Percentiles rank a stretch among this genome's conserved stretches.
Evolutionary conservation across 768 basidiomycete species (phyloP).

Genomic region (Guyanaporus albipodus): DNA sequence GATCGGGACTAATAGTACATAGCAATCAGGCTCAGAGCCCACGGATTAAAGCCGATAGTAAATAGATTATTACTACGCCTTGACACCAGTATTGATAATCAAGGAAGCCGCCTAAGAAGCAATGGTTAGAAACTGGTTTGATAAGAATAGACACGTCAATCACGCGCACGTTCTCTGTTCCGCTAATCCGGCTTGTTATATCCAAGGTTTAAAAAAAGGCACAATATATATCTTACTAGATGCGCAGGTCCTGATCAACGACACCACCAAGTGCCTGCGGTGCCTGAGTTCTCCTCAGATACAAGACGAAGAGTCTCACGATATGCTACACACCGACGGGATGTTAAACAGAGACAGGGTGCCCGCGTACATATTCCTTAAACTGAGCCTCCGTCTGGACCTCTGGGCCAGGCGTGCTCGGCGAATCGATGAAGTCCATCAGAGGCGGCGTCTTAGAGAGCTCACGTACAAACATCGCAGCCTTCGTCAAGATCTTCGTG

Average conservation of each 20-base stretch:
- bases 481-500: constrained; percentile 15
- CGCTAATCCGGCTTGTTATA: not conserved
- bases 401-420: constrained; percentile 20
- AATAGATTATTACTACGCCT: no score
- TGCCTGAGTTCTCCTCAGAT: constrained; percentile 9
- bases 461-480: constrained; percentile 8
- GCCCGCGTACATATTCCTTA: constrained; percentile 6
- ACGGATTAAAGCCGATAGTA: no score
- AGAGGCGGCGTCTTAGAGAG: constrained; percentile 16
- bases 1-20: no score
- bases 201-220: not conserved
- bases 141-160: constrained; percentile 17
- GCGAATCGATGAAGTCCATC: constrained; percentile 13
- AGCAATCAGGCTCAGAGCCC: no score
- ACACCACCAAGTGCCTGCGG: constrained; percentile 17
- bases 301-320: not conserved
- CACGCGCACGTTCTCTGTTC: constrained; percentile 16
- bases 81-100: no score
- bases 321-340: constrained; percentile 9
- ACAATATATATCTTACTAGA: constrained; percentile 7
- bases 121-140: no score
- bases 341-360: not conserved
- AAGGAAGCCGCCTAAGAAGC: no score
- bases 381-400: constrained; percentile 17
- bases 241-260: constrained; percentile 13